These are phyloP conservation scores for Didymella exigua DNA, from an alignment of 2,329 filamentous ascomycete species.

Conservation along the genomic window DNA sequence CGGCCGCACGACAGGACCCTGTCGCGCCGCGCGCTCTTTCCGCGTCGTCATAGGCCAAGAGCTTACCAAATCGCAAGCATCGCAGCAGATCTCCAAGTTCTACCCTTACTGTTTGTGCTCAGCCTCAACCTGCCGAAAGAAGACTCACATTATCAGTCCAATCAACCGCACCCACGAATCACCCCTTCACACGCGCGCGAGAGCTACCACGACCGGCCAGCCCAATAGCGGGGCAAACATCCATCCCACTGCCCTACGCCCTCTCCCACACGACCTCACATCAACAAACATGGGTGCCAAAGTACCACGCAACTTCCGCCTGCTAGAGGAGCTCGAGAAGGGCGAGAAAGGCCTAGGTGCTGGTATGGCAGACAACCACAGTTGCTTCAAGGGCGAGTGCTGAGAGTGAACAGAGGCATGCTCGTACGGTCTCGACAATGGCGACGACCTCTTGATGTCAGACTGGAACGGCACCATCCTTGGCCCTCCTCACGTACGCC, in stretches of 20 bases:
- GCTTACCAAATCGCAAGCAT: constrained; percentile 14
- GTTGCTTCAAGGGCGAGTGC: constrained; percentile 8
- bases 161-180: constrained; percentile 4
- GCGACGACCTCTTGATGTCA: constrained; percentile 93
- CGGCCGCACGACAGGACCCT: constrained; percentile 3
- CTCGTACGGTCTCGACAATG: constrained; percentile 93
- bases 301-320: constrained; percentile 92
- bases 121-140: constrained; percentile 7
- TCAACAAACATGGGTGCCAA: constrained; percentile 65
- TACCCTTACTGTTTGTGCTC: constrained; percentile 3
- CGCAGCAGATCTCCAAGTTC: constrained; percentile 3
- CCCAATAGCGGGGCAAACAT: constrained; percentile 39
- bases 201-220: constrained; percentile 7
- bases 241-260: constrained; percentile 34
- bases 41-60: constrained; percentile 20
- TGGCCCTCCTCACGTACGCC: constrained; percentile 87
- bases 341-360: constrained; percentile 96
- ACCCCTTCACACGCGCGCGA: constrained; percentile 8
- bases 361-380: constrained; percentile 57
- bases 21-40: constrained; percentile 11
- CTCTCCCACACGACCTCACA: constrained; percentile 12
- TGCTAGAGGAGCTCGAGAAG: constrained; percentile 97
- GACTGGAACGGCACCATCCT: constrained; percentile 99
- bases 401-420: constrained; percentile 73
- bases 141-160: background rate